A percentile compares a stretch with the other conserved stretches of the same genome.
Conservation (phyloP, 805 yeast genomes). For the Pichia eremophila region DNA sequence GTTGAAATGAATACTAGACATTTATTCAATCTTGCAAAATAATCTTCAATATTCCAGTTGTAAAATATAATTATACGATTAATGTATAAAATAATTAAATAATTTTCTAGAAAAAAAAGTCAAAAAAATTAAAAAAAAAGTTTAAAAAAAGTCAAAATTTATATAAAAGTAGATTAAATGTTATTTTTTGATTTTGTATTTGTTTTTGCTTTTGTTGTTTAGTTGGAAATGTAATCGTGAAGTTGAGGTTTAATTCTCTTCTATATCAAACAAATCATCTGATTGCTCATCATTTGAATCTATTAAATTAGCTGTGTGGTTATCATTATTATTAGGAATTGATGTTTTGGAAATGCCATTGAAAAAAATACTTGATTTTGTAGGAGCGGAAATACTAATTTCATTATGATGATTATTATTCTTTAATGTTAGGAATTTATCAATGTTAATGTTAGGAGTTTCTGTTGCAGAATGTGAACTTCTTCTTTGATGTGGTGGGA, state of each 20-base stretch:
- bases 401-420: no score
- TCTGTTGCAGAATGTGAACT: conserved; percentile 22
- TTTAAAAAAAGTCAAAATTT: background rate
- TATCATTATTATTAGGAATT: background rate
- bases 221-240: background rate
- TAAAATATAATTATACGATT: background rate
- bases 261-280: conserved; percentile 12
- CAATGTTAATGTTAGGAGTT: conserved; percentile 8
- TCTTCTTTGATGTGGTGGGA: conserved; percentile 48
- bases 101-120: background rate
- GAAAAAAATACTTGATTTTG: conserved; percentile 15
- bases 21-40: conserved; percentile 29
- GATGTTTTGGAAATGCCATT: background rate
- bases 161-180: background rate
- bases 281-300: background rate
- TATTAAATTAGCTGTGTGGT: background rate
- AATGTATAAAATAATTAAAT: background rate
- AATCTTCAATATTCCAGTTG: background rate
- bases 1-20: conserved; percentile 59
- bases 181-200: background rate
- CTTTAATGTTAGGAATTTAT: background rate
- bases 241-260: conserved; percentile 4
- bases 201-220: background rate
- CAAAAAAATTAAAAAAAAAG: background rate
- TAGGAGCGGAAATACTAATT: conserved; percentile 27